Conservation (phyloP, 2,329 filamentous ascomycete species). For the Pestalotiopsis sp. region DNA sequence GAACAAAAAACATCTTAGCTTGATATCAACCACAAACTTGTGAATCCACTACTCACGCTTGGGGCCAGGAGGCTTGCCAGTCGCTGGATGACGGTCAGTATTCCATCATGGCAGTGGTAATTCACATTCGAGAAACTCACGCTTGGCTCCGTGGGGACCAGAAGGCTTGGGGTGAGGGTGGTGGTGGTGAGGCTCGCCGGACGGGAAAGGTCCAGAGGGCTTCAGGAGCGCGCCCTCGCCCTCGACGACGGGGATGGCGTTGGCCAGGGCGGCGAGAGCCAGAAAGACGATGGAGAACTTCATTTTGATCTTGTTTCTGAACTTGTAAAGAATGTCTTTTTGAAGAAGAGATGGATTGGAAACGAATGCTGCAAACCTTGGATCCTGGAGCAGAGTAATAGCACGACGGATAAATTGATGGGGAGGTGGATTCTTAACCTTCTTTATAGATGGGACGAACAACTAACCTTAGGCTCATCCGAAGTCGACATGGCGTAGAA, state of each 20-base stretch:
- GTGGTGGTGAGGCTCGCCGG: neutral
- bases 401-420: neutral
- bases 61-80: neutral
- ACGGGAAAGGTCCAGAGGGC: neutral
- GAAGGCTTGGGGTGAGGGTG: constrained; percentile 1
- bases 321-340: neutral
- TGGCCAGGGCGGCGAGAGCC: neutral
- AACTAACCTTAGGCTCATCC: neutral
- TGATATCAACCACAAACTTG: neutral
- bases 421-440: neutral
- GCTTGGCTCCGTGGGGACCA: neutral
- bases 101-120: neutral
- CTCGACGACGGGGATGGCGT: neutral
- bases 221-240: neutral
- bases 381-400: neutral
- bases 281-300: neutral
- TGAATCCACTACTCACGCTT: neutral
- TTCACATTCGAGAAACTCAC: neutral
- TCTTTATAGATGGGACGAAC: neutral
- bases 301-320: neutral
- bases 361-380: neutral
- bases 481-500: neutral
- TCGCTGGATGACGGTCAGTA: neutral
- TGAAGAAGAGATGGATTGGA: neutral
- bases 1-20: too few relatives aligned